Conservation (phyloP, 2,329 filamentous ascomycete genomes). For the Ophiostoma ulmi region DNA sequence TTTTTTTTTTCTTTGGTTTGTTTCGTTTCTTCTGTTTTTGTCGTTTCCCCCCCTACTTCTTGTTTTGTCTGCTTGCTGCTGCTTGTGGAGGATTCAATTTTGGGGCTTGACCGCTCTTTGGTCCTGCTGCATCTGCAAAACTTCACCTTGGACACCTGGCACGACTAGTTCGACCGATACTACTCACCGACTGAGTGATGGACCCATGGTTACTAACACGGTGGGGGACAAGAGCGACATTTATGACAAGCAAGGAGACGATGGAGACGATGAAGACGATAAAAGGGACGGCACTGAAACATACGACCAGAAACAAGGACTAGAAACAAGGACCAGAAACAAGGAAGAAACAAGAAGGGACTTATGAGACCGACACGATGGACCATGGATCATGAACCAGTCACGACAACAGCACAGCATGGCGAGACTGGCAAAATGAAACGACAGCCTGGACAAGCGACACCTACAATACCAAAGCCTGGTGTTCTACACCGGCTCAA, state of each 20-base stretch:
- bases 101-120: conserved; percentile 12
- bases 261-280: not conserved
- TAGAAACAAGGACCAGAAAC: not conserved
- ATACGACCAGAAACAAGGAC: not conserved
- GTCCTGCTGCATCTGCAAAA: not conserved
- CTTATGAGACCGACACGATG: not conserved
- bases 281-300: not conserved
- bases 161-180: not conserved
- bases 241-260: not conserved
- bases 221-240: not conserved
- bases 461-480: not conserved
- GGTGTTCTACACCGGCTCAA: not conserved
- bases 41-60: conserved; percentile 15
- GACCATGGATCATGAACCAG: not conserved
- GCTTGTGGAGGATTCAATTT: not conserved
- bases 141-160: conserved; percentile 8
- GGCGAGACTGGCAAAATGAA: not conserved
- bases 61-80: conserved; percentile 3
- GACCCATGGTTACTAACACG: conserved; percentile 7
- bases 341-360: not conserved
- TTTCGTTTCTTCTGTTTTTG: conserved; percentile 27
- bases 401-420: not conserved
- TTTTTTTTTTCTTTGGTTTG: conserved; percentile 26
- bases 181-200: not conserved
- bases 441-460: not conserved